Evolutionary conservation across 1,139 yeast species (phyloP).

Genomic region (Diutina siamensis): DNA sequence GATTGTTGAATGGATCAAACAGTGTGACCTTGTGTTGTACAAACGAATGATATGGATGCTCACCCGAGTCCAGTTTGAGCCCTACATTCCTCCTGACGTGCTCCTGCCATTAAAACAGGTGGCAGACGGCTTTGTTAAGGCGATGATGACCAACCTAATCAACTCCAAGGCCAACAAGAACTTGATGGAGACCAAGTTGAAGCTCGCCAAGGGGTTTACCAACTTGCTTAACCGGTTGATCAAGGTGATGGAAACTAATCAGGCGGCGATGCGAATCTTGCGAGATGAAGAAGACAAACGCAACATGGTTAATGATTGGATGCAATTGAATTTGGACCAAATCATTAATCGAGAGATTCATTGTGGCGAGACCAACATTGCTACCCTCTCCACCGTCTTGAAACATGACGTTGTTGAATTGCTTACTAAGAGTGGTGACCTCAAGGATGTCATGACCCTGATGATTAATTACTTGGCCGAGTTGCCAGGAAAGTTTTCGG

Average conservation of each 20-base stretch:
- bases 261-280: slow-evolving; percentile 41
- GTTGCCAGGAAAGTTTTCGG: slow-evolving; percentile 37
- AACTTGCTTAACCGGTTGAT: slow-evolving; percentile 45
- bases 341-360: slow-evolving; percentile 46
- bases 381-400: slow-evolving; percentile 14
- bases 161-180: slow-evolving; percentile 37
- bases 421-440: neutral
- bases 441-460: slow-evolving; percentile 30
- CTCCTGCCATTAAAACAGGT: slow-evolving; percentile 36
- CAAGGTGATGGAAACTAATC: slow-evolving; percentile 49
- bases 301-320: slow-evolving; percentile 53
- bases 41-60: slow-evolving; percentile 50
- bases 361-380: slow-evolving; percentile 26
- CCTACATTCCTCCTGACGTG: slow-evolving; percentile 45
- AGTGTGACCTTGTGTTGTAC: slow-evolving; percentile 57
- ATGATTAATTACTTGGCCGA: slow-evolving; percentile 20
- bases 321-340: slow-evolving; percentile 37
- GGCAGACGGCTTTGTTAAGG: slow-evolving; percentile 28
- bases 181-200: slow-evolving; percentile 40
- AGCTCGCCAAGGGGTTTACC: slow-evolving; percentile 46
- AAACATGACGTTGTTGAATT: neutral
- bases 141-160: slow-evolving; percentile 22
- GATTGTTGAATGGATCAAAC: slow-evolving; percentile 48
- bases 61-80: slow-evolving; percentile 53
- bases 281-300: slow-evolving; percentile 33